Percentiles rank a stretch among this genome's conserved stretches.
These are phyloP conservation scores for Filobasidium wieringae DNA, from an alignment of 768 basidiomycete genomes.

Conservation along the genomic window DNA sequence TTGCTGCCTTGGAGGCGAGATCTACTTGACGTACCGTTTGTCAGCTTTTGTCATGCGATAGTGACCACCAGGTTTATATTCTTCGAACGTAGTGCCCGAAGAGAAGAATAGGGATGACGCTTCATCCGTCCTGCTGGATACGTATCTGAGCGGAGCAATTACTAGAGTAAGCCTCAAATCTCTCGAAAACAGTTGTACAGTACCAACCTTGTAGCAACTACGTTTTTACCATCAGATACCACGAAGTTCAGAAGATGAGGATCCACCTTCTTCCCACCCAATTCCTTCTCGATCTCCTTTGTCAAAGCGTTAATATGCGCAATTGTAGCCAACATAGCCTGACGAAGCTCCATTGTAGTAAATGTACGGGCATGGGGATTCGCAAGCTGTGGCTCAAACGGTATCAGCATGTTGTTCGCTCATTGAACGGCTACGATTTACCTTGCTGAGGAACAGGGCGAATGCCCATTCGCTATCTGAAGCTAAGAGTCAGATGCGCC, in stretches of 20 bases:
- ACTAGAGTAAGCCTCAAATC: too few species aligned
- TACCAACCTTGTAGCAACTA: slow-evolving; percentile 64
- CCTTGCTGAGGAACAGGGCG: slow-evolving; percentile 77
- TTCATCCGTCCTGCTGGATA: slow-evolving; percentile 79
- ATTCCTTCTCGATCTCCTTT: slow-evolving; percentile 44
- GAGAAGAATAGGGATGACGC: slow-evolving; percentile 96
- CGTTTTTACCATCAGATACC: slow-evolving; percentile 86
- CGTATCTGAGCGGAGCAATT: too few species aligned
- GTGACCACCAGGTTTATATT: slow-evolving; percentile 75
- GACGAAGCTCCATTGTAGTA: slow-evolving; percentile 56
- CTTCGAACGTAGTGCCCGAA: slow-evolving; percentile 85
- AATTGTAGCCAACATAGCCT: slow-evolving; percentile 84
- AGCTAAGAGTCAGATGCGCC: neutral
- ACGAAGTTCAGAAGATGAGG: slow-evolving; percentile 92
- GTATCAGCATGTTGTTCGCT: neutral
- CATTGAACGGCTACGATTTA: slow-evolving; percentile 21
- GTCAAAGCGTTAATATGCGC: slow-evolving; percentile 62
- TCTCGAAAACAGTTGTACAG: neutral
- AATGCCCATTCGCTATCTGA: slow-evolving; percentile 96
- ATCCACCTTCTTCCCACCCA: slow-evolving; percentile 38
- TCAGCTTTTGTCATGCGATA: slow-evolving; percentile 93
- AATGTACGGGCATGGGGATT: slow-evolving; percentile 67
- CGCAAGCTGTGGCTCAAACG: slow-evolving; percentile 50
- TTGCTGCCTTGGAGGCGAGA: neutral
- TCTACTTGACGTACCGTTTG: slow-evolving; percentile 46